Percentiles rank a stretch among this genome's conserved stretches.
Conservation (phyloP, 2,329 filamentous ascomycete genomes). For the Talaromyces sp. region DNA sequence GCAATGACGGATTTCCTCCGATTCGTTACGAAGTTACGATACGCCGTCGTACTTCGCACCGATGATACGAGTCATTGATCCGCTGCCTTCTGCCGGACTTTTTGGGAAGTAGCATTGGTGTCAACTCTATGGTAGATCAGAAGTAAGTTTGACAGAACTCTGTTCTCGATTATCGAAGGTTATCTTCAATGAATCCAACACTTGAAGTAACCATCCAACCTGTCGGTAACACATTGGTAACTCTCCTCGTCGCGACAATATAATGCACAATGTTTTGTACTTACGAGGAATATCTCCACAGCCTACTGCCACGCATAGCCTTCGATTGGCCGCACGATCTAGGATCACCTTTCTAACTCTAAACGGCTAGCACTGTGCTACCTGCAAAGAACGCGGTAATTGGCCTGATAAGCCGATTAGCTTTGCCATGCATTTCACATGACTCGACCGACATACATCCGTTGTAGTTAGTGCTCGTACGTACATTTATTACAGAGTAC, state of each 20-base stretch:
- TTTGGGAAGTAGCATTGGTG: background rate
- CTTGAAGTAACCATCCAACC: background rate
- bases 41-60: background rate
- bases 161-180: background rate
- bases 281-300: background rate
- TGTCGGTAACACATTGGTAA: background rate
- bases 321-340: background rate
- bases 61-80: background rate
- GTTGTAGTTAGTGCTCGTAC: no score
- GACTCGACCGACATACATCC: background rate
- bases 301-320: background rate
- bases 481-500: background rate
- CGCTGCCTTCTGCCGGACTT: background rate
- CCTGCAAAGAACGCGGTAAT: background rate
- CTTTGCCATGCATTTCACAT: constrained; percentile 1
- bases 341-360: background rate
- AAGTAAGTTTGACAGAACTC: background rate
- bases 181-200: background rate
- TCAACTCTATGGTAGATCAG: background rate
- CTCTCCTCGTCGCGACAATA: background rate
- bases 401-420: constrained; percentile 5
- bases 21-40: background rate
- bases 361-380: background rate
- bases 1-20: constrained; percentile 13
- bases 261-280: background rate